Evolutionary conservation across 257 asterid species (phyloP).

Genomic region (Lycium barbarum): DNA sequence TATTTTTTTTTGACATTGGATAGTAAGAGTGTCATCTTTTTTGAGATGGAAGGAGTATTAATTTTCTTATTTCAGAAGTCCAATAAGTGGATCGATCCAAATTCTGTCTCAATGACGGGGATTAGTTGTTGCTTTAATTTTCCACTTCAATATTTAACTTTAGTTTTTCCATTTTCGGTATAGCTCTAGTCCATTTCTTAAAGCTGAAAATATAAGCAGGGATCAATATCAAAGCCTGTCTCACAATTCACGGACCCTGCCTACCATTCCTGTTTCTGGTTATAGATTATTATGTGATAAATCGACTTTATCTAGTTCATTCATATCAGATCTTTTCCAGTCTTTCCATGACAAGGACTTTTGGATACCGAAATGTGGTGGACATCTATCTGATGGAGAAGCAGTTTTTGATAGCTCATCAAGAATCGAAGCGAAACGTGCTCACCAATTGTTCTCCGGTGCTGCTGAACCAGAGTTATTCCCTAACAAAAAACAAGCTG

Average conservation of each 20-base stretch:
- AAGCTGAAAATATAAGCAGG: not conserved
- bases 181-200: slow-evolving; percentile 15
- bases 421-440: slow-evolving; percentile 67
- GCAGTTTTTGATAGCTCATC: slow-evolving; percentile 67
- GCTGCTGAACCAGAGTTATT: slow-evolving; percentile 66
- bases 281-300: not conserved
- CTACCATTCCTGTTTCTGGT: not conserved
- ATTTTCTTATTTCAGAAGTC: not conserved
- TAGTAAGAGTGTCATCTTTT: not conserved
- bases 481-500: slow-evolving; percentile 72
- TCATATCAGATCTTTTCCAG: slow-evolving; percentile 31
- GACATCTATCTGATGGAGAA: slow-evolving; percentile 58
- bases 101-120: not conserved
- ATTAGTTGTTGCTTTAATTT: not conserved
- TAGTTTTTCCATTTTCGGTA: not conserved
- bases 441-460: slow-evolving; percentile 68
- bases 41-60: not conserved
- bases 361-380: slow-evolving; percentile 77
- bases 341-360: slow-evolving; percentile 73
- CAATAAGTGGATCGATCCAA: not conserved
- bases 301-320: not conserved
- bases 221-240: too few species aligned
- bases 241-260: not conserved
- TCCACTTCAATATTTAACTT: too few species aligned
- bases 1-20: not conserved